Evolutionary conservation across 108 stramenopile genomes (phyloP).

Genomic region (Stephanodiscus triporus): DNA sequence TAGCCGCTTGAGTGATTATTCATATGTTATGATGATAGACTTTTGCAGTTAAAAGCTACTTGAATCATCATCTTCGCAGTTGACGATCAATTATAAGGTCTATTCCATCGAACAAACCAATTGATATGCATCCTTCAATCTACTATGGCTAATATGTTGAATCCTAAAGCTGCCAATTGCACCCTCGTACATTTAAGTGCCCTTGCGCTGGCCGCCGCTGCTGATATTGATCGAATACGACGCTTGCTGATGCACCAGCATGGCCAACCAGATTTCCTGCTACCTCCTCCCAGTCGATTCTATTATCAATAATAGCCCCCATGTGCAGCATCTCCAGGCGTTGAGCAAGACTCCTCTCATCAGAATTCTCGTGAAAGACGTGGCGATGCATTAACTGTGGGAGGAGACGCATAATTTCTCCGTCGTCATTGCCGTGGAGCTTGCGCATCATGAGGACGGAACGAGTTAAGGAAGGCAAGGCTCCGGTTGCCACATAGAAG

Average conservation of each 20-base stretch:
- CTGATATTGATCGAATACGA: neutral
- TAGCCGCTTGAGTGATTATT: no score
- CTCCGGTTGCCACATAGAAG: constrained; percentile 25
- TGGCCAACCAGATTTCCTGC: neutral
- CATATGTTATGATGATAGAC: no score
- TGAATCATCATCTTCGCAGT: constrained; percentile 1
- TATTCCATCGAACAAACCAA: constrained; percentile 33
- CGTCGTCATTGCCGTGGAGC: neutral
- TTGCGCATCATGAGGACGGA: neutral
- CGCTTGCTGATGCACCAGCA: neutral
- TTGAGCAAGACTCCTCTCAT: constrained; percentile 8
- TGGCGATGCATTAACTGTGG: neutral
- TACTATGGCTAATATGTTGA: constrained; percentile 1
- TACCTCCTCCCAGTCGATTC: neutral
- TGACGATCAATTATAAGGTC: constrained; percentile 17
- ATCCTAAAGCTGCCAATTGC: neutral
- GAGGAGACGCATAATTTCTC: neutral
- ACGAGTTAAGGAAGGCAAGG: neutral
- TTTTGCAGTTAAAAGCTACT: neutral
- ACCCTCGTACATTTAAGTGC: constrained; percentile 19
- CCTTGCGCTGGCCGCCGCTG: neutral
- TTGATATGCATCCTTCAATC: constrained; percentile 8
- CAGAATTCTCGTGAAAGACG: neutral
- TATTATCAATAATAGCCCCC: neutral
- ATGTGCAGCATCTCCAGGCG: neutral